Evolutionary conservation across 371 early-diverging fungal species (phyloP).

Genomic region (Rhizopus delemar): DNA sequence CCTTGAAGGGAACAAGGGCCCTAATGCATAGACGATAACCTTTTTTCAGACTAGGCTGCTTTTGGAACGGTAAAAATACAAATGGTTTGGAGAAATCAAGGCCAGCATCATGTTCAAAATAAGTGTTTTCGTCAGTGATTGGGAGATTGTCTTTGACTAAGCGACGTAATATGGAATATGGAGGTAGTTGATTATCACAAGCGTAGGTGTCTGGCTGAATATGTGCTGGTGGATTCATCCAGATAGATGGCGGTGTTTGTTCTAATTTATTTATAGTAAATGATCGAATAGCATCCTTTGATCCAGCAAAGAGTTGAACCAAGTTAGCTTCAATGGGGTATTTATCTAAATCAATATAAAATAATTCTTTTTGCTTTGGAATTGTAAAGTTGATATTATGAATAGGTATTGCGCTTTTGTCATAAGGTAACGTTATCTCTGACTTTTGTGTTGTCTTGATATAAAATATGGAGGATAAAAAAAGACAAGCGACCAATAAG

Average conservation of each 20-base stretch:
- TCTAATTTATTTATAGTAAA: neutral
- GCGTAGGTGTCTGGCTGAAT: conserved; percentile 1
- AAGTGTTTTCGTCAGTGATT: conserved; percentile 8
- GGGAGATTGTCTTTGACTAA: conserved; percentile 18
- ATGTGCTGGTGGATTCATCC: neutral
- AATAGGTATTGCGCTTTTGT: neutral
- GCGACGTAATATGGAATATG: conserved; percentile 27
- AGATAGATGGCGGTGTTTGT: neutral
- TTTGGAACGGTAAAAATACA: conserved; percentile 23
- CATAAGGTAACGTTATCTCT: neutral
- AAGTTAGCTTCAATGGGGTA: conserved; percentile 26
- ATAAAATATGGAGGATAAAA: neutral
- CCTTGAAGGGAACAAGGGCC: conserved; percentile 23
- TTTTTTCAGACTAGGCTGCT: conserved; percentile 2
- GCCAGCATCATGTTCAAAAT: conserved; percentile 7
- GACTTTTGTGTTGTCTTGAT: neutral
- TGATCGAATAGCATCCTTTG: neutral
- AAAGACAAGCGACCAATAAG: neutral
- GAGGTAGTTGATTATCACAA: conserved; percentile 25
- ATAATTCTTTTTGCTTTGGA: conserved; percentile 4
- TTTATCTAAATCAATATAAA: conserved; percentile 19
- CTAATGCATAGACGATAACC: conserved; percentile 26
- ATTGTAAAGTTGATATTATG: conserved; percentile 16
- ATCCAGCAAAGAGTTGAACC: conserved; percentile 11
- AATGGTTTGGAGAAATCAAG: conserved; percentile 16